Evolutionary conservation across 2,329 filamentous ascomycete genomes (phyloP).

Genomic region (Exophiala oligosperma): DNA sequence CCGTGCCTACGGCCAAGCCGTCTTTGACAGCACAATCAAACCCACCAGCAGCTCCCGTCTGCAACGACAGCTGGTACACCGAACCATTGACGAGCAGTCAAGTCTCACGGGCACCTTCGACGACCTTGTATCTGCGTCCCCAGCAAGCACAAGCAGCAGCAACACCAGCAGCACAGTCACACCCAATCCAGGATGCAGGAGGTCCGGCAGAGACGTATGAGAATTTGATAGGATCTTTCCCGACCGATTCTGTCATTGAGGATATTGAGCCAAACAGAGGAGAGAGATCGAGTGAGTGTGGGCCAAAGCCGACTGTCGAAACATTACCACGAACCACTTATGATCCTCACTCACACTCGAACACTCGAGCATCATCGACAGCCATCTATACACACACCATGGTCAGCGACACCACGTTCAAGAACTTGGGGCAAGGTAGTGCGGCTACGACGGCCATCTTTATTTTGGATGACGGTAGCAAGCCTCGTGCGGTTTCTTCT

Average conservation of each 20-base stretch:
- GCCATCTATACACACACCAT: too few species aligned
- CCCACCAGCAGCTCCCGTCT: background rate
- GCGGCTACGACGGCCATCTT: background rate
- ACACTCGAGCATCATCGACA: too few species aligned
- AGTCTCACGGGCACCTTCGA: background rate
- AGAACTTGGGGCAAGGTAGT: background rate
- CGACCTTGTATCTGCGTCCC: background rate
- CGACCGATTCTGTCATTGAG: background rate
- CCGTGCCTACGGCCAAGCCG: too few species aligned
- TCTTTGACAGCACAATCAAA: too few species aligned
- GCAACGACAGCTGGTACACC: slow-evolving; percentile 11
- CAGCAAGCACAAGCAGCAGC: too few species aligned
- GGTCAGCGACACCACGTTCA: background rate
- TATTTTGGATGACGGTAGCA: background rate
- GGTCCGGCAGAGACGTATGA: slow-evolving; percentile 17
- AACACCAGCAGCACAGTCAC: too few species aligned
- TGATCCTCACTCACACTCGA: background rate
- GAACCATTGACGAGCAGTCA: background rate
- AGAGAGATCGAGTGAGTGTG: background rate
- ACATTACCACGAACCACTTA: background rate
- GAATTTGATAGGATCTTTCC: slow-evolving; percentile 2
- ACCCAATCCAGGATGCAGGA: background rate
- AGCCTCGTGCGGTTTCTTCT: too few species aligned
- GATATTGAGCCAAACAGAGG: background rate
- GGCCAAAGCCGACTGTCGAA: background rate